These are phyloP conservation scores for Coix lacrymajobi DNA, from an alignment of 176 grass and related monocot species.

Conservation along the genomic window DNA sequence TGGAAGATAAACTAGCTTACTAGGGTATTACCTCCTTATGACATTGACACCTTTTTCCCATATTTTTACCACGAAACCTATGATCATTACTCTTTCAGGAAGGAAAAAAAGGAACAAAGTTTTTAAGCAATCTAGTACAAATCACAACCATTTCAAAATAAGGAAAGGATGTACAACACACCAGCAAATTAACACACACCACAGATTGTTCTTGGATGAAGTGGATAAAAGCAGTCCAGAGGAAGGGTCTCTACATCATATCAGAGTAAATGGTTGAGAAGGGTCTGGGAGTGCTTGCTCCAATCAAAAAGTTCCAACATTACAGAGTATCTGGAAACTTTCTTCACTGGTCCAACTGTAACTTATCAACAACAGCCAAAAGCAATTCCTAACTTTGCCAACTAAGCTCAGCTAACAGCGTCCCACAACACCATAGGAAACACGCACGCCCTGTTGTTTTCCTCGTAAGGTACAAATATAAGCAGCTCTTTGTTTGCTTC, in stretches of 20 bases:
- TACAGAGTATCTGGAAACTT: not conserved
- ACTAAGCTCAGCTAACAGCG: not conserved
- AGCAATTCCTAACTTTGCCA: not conserved
- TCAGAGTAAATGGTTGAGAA: conserved; percentile 16
- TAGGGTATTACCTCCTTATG: not conserved
- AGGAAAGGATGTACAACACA: conserved; percentile 4
- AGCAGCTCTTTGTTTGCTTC: conserved; percentile 27
- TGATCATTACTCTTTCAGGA: not conserved
- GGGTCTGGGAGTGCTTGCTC: not conserved
- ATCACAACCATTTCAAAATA: conserved; percentile 4
- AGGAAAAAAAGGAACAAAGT: not conserved
- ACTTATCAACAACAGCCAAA: not conserved
- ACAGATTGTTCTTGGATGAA: conserved; percentile 27
- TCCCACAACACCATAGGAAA: conserved; percentile 13
- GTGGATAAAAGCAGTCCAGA: conserved; percentile 1
- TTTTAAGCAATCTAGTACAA: not conserved
- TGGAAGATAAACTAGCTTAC: not conserved
- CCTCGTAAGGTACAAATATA: conserved; percentile 38
- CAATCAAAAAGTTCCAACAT: not conserved
- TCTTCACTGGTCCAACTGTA: not conserved
- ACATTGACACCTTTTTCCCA: not conserved
- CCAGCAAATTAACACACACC: conserved; percentile 31
- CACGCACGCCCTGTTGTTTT: conserved; percentile 23
- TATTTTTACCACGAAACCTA: conserved; percentile 3
- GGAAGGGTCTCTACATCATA: not conserved